Conservation (phyloP, 108 stramenopile genomes). For the Pseudonitzschia delicatissima region DNA sequence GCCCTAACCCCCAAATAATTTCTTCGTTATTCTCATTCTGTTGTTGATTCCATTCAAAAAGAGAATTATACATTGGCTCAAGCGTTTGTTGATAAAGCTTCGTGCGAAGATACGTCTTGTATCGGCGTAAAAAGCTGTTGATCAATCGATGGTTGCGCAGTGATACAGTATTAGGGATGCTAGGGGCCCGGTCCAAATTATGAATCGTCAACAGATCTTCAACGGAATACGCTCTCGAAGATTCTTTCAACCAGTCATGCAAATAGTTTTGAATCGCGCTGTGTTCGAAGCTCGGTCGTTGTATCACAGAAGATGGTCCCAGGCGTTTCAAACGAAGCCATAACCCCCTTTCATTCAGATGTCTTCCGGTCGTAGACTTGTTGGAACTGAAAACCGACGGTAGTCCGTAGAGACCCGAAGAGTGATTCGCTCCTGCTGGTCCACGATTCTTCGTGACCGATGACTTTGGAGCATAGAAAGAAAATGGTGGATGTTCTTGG, state of each 20-base stretch:
- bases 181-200: constrained; percentile 18
- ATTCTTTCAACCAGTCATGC: constrained; percentile 19
- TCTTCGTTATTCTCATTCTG: constrained; percentile 29
- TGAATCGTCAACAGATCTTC: constrained; percentile 26
- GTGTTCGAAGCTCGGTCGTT: constrained; percentile 10
- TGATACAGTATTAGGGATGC: background rate
- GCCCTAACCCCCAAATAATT: constrained; percentile 55
- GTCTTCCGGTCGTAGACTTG: background rate
- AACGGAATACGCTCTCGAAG: background rate
- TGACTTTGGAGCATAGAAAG: constrained; percentile 35
- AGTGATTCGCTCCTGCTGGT: background rate
- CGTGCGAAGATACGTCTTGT: constrained; percentile 22
- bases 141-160: constrained; percentile 8
- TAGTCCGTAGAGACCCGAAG: background rate
- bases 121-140: constrained; percentile 23
- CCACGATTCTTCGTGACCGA: background rate
- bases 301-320: constrained; percentile 11
- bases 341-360: background rate
- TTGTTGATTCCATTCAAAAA: constrained; percentile 55
- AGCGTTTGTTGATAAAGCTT: constrained; percentile 27
- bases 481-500: constrained; percentile 32
- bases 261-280: constrained; percentile 20
- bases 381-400: background rate
- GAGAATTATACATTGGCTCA: constrained; percentile 55
- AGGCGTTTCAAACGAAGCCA: constrained; percentile 56